phyloP scores from a whole-genome alignment of 169 alveolate genomes.

The Plasmodium blacklocki region DNA sequence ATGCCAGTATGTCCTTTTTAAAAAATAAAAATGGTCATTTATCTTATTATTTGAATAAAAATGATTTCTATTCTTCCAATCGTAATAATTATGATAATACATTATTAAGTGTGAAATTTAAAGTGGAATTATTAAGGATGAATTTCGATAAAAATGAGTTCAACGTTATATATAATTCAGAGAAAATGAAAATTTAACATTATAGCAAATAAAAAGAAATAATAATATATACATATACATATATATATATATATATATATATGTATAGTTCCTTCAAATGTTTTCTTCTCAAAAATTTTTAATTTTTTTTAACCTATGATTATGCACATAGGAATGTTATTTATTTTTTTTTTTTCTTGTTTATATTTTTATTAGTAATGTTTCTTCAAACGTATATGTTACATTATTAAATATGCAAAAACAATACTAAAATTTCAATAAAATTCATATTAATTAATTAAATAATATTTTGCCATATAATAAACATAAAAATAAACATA shows the following conservation, averaged over 20 bases:
- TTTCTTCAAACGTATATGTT: no score
- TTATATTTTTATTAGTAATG: no score
- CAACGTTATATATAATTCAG: conserved; percentile 5
- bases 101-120: conserved; percentile 23
- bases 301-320: no score
- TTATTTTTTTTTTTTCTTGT: no score
- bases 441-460: background rate
- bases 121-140: conserved; percentile 9
- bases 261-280: background rate
- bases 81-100: conserved; percentile 15
- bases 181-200: background rate
- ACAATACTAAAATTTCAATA: conserved; percentile 6
- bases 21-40: conserved; percentile 11
- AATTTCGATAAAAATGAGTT: background rate
- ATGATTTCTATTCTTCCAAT: conserved; percentile 56
- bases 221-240: background rate
- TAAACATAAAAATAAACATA: background rate
- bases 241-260: background rate
- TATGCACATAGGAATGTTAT: no score
- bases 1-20: conserved; percentile 56
- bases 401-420: no score
- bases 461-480: background rate
- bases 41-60: conserved; percentile 29
- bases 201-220: background rate
- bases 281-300: no score